Base-by-base conservation (phyloP, 768 basidiomycete species). In the Rhodocollybia butyracea region DNA sequence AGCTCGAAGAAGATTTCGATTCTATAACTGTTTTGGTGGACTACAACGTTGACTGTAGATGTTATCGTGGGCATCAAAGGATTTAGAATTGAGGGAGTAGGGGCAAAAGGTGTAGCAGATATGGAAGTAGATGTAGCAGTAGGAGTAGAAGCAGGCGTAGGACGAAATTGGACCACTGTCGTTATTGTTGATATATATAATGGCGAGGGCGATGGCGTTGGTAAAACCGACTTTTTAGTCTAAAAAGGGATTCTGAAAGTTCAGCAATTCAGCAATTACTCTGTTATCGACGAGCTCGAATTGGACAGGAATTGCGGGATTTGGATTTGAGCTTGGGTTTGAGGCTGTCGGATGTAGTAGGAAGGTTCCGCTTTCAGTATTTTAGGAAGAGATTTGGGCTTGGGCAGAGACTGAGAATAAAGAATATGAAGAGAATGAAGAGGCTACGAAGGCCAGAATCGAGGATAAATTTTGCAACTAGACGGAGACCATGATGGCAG, bases 401-500 rank as follows among this genome's bases (percentile, higher is more conserved):
- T 17, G 17, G 21, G 19, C 7, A 19, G n/a, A n/a, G n/a, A n/a
- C n/a, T n/a, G 40, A 8, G 39, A 38, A 26, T 21, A 13, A 12
- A 36, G 12, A 39, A 24, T 6, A 30, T n/a, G 31, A 4, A 2
- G 26, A 42, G 15, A 5, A 29, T 5, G 12, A 48, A 13, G 40
- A 13, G 27, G 17, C 40, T 26, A 24, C 3, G 26, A 53, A 29
- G 51, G 26, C 51, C 51, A 53, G 51, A 38, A 31, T 53, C 24
- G 39, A 29, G 32, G 19, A n/a, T 5, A 53, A 22, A 43, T 36
- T 36, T 8, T 36, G 17, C 19, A 21, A 7, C 38, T 15, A 42
- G 39, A 40, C 42, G 26, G 31, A 53, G 51, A 53, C 51, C 41
- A 42, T 53, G 51, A 22, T 7, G 39, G 19, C 6, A 26, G n/a